Evolutionary conservation across 179 eudicot genomes (phyloP), one percentile per base, ranked within the genome.

Genomic region (Silene noctiflora): DNA sequence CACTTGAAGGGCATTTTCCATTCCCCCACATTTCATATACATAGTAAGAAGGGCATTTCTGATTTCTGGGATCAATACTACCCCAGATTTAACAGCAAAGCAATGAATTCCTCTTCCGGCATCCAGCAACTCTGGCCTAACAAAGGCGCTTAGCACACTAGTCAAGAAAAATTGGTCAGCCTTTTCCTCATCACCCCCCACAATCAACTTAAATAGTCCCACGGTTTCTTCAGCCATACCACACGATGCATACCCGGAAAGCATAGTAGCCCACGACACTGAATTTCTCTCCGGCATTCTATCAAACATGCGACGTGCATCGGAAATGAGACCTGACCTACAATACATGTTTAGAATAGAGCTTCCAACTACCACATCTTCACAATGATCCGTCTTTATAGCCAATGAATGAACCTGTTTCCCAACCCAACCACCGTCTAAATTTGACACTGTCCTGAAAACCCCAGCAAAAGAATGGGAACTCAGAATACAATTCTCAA

Each of bases 1-100:
- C 56, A 85, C 64, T 55, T 29, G 73, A 8, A 82, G 48, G 12
- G 96, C 96, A 60, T 89, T 83, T 53, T 31, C 60, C 24, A 85
- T 29, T 22, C 88, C 85, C 59, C 89, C 89, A 58, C 86, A 86
- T 82, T 92, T 94, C 67, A 89, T 86, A 77, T 94, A 94, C 93
- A 91, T 89, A 25, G 96, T 92, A 55, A 94, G 84, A 78, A 94
- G 86, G 6, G 90, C 90, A 83, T 90, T 90, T 27, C 84, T 87
- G 17, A 90, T 86, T 29, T 90, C 86, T 9, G 35, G 87, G 62
- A 74, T 33, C 33, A 63, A 62, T 1, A 78, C n/a, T 65, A 82
- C 79, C 22, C 90, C 90, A 69, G 25, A 75, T 70, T 87, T 90
- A 51, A 85, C 55, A 27, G 84, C 84, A 63, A 84, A 69, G 74